These are phyloP conservation scores for Rhododendron vialii DNA, from an alignment of 148 eudicot species.

Conservation along the genomic window DNA sequence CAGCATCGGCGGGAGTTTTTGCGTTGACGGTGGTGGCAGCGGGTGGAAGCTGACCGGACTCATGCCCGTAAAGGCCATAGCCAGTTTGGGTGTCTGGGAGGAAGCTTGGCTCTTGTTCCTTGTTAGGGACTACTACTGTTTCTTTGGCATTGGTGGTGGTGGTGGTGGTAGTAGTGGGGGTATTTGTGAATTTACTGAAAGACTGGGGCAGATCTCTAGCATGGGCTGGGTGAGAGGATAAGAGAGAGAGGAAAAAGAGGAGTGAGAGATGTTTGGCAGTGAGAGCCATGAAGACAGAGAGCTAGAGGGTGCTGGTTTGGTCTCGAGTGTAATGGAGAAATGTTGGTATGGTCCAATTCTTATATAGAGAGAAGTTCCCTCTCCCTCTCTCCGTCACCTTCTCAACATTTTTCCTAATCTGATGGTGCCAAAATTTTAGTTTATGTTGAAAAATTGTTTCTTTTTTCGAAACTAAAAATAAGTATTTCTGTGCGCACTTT, in stretches of 20 bases:
- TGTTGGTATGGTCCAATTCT: not conserved
- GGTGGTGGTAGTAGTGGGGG: not conserved
- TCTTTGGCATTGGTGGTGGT: conserved; percentile 21
- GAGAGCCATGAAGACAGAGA: not conserved
- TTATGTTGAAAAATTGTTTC: not conserved
- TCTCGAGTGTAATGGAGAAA: not conserved
- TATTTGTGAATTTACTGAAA: conserved; percentile 6
- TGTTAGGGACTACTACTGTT: conserved; percentile 13
- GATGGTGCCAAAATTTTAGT: not conserved
- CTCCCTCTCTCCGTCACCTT: not conserved
- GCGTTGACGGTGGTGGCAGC: conserved; percentile 29
- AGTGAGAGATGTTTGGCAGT: not conserved
- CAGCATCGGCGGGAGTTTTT: not conserved
- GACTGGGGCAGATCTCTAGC: not conserved
- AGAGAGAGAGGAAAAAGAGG: not conserved
- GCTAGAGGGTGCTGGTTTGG: not conserved
- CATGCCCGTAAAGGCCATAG: conserved; percentile 67
- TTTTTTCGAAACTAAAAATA: not conserved
- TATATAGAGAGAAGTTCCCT: not conserved
- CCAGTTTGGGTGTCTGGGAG: conserved; percentile 43
- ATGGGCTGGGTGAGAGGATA: not conserved
- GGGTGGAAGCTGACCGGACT: conserved; percentile 54
- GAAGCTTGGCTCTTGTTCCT: conserved; percentile 42
- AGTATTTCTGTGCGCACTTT: not conserved
- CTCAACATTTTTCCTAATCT: not conserved